Percentiles rank a stretch among this genome's conserved stretches.
phyloP scores from a whole-genome alignment of 305 asterid genomes.

The Ilex paraguariensis region DNA sequence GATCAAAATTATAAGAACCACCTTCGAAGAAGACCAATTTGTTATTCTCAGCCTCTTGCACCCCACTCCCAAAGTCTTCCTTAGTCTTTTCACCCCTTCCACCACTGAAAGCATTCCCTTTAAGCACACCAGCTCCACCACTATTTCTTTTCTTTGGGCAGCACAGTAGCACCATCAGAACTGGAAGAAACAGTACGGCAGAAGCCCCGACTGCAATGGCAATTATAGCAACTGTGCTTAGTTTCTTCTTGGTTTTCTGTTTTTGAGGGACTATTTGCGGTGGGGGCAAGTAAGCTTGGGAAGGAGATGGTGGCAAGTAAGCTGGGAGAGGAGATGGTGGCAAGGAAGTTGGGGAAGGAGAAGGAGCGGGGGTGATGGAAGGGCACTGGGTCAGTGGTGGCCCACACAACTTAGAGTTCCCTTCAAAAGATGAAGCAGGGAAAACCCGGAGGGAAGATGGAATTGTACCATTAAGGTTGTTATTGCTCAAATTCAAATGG shows the following conservation, averaged over 20 bases:
- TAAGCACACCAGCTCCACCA: slow-evolving; percentile 20
- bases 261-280: slow-evolving; percentile 23
- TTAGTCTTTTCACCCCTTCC: slow-evolving; percentile 32
- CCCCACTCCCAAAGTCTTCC: slow-evolving; percentile 60
- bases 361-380: slow-evolving; percentile 21
- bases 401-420: slow-evolving; percentile 68
- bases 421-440: slow-evolving; percentile 59
- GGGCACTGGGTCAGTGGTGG: slow-evolving; percentile 45
- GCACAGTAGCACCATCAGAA: slow-evolving; percentile 23
- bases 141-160: slow-evolving; percentile 31
- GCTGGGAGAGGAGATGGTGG: slow-evolving; percentile 28
- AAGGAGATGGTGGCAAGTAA: slow-evolving; percentile 15
- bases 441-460: slow-evolving; percentile 52
- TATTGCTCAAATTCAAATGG: slow-evolving; percentile 53
- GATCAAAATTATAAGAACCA: slow-evolving; percentile 46
- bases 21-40: slow-evolving; percentile 57
- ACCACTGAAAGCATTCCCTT: slow-evolving; percentile 22
- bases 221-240: slow-evolving; percentile 35
- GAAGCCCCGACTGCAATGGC: slow-evolving; percentile 50
- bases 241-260: slow-evolving; percentile 27
- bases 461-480: slow-evolving; percentile 56
- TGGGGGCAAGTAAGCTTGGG: slow-evolving; percentile 27
- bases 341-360: slow-evolving; percentile 29
- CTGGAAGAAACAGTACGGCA: slow-evolving; percentile 25
- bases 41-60: slow-evolving; percentile 55